phyloP scores from a whole-genome alignment of 257 asterid genomes.

The Plantago ovata region DNA sequence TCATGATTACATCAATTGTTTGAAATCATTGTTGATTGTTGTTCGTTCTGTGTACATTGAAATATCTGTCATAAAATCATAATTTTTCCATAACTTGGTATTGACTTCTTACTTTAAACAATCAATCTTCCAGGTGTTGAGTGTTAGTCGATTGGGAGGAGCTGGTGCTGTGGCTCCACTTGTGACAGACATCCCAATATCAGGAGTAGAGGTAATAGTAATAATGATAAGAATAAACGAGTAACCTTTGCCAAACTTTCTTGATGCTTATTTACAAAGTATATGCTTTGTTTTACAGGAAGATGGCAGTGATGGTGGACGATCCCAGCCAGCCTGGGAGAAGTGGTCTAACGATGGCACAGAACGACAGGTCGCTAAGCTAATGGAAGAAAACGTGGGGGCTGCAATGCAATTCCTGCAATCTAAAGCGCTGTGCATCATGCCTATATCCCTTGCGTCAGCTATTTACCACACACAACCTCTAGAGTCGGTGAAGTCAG shows the following conservation, averaged over 20 bases:
- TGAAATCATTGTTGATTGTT: neutral
- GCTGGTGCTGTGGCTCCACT: slow-evolving; percentile 99
- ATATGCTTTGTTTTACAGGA: slow-evolving; percentile 41
- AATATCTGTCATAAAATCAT: slow-evolving; percentile 16
- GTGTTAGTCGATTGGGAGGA: slow-evolving; percentile 99
- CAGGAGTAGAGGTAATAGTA: slow-evolving; percentile 61
- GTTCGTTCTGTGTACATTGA: slow-evolving; percentile 2
- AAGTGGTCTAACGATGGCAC: slow-evolving; percentile 99
- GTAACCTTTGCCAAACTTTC: neutral
- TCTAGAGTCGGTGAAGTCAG: slow-evolving; percentile 67
- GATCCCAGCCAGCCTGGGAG: slow-evolving; percentile 92
- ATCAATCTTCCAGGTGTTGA: slow-evolving; percentile 66
- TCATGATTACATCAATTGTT: slow-evolving; percentile 14
- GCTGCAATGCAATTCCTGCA: slow-evolving; percentile 98
- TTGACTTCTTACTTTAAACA: slow-evolving; percentile 11
- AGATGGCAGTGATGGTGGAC: slow-evolving; percentile 60
- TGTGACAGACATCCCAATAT: slow-evolving; percentile 83
- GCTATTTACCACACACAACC: slow-evolving; percentile 84
- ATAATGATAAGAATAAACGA: neutral
- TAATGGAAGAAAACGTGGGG: slow-evolving; percentile 97
- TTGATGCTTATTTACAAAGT: neutral
- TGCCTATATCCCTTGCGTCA: slow-evolving; percentile 94
- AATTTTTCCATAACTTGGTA: slow-evolving; percentile 14
- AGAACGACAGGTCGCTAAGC: slow-evolving; percentile 92
- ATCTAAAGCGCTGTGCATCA: slow-evolving; percentile 92